Base-by-base conservation (phyloP, 257 asterid species). In the Solanum sejunctum region DNA sequence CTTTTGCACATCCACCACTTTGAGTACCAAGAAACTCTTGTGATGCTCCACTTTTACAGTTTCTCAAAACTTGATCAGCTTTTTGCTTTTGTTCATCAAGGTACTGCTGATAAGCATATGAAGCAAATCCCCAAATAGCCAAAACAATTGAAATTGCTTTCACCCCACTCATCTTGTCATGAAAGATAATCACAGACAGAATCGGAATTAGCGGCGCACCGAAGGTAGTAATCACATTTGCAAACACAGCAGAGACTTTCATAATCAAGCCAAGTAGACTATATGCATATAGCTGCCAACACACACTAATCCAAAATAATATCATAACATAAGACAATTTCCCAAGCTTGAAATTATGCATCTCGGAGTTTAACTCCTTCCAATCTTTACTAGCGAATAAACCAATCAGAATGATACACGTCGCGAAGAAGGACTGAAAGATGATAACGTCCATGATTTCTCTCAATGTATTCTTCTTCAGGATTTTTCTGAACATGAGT, bases 71-170 rank as follows among this genome's bases (percentile, higher is more conserved):
- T 32, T 32, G 36, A 64, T 23, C 23, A 23, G 85, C 75, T 86
- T 89, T 93, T 63, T 12, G 60, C 90, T 88, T 84, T 84, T 83
- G 39, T 87, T 92, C 94, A 77, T 93, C 94, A 64, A 91, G 89
- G 73, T 93, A 94, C 66, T 93, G 95, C 64, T 94, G 97, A 64
- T 93, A 93, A 15, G 91, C 86, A 26, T 93, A 94, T 0, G 98
- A 94, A 8, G 87, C 86, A 41, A 93, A 93, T 6, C 96, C 98
- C 98, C 97, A 93, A 32, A 91, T 80, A 1, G 96, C 95, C 83
- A 94, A 77, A 85, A 88, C 49, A 95, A 93, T 87, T 4, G 96
- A 79, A 69, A 93, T 66, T 10, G 77, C 93, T 89, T 93, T 93
- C 86, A 94, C 61, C 20, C 97, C 97, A 21, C 88, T 92, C 86